These are phyloP conservation scores for Mycotypha africana DNA, from an alignment of 371 early-diverging fungal species.

Conservation along the genomic window DNA sequence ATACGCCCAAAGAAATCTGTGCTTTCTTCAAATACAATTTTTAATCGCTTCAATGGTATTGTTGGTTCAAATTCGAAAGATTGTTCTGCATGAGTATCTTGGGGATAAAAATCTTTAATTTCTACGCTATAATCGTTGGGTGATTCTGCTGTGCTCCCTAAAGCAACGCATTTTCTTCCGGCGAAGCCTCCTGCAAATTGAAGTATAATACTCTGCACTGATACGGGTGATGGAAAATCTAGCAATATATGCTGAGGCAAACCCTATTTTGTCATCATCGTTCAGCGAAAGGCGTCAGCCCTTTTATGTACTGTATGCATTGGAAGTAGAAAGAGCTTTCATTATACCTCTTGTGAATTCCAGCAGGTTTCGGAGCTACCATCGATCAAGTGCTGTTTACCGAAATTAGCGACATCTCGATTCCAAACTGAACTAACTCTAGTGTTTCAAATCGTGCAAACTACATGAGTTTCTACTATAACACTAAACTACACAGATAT, in stretches of 20 bases:
- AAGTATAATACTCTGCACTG: constrained; percentile 39
- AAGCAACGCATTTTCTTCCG: constrained; percentile 62
- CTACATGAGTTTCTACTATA: background rate
- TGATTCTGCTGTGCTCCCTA: constrained; percentile 18
- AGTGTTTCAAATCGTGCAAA: no score
- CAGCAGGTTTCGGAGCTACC: constrained; percentile 84
- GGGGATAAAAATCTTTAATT: constrained; percentile 52
- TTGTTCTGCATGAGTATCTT: constrained; percentile 60
- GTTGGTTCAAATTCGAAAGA: constrained; percentile 16
- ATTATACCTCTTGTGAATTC: constrained; percentile 83
- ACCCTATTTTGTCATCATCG: constrained; percentile 56
- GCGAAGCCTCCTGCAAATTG: constrained; percentile 95
- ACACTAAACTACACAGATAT: no score
- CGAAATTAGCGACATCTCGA: constrained; percentile 69
- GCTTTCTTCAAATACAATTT: constrained; percentile 69
- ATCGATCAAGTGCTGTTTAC: constrained; percentile 80
- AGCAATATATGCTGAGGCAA: constrained; percentile 77
- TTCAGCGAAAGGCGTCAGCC: no score
- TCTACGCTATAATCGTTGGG: constrained; percentile 45
- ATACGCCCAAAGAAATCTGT: constrained; percentile 91
- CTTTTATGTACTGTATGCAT: no score
- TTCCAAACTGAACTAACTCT: constrained; percentile 91
- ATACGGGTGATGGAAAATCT: constrained; percentile 59
- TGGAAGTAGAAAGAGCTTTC: no score
- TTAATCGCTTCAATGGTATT: constrained; percentile 36